A percentile compares a stretch with the other conserved stretches of the same genome.
These are phyloP conservation scores for Yarrowia keelungensis DNA, from an alignment of 805 yeast genomes.

Conservation along the genomic window DNA sequence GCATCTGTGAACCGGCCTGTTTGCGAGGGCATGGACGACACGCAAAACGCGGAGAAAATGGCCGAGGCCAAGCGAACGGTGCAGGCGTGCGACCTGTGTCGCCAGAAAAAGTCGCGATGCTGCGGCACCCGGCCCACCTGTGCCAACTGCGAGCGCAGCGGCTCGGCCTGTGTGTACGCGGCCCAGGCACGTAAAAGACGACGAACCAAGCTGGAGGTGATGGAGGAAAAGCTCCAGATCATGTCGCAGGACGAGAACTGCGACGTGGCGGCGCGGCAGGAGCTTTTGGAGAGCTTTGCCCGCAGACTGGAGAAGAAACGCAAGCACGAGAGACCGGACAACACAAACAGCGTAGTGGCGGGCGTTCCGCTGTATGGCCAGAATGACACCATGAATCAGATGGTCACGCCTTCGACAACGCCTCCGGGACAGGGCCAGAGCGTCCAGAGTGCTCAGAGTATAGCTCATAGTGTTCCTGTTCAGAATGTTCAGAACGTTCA, in stretches of 20 bases:
- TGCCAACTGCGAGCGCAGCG: slow-evolving; percentile 28
- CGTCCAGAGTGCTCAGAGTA: background rate
- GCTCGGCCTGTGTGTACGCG: slow-evolving; percentile 9
- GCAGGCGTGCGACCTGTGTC: slow-evolving; percentile 35
- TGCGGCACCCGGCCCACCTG: slow-evolving; percentile 39
- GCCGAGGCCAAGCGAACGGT: slow-evolving; percentile 28
- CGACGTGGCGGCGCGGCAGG: slow-evolving; percentile 19
- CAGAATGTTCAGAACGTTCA: background rate
- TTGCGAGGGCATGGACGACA: no score
- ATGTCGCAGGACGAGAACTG: slow-evolving; percentile 26
- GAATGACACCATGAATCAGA: background rate
- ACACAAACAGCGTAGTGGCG: no score
- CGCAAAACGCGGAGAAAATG: background rate
- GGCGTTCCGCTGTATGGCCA: no score
- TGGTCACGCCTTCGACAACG: background rate
- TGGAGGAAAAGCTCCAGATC: slow-evolving; percentile 32
- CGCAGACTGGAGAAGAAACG: background rate
- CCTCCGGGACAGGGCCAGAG: background rate
- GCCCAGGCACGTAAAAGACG: slow-evolving; percentile 22
- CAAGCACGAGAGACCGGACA: background rate
- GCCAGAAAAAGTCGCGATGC: slow-evolving; percentile 21
- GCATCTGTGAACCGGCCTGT: background rate
- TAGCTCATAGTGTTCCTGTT: background rate
- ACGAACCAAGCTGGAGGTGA: slow-evolving; percentile 27
- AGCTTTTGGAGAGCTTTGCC: slow-evolving; percentile 13